These are phyloP conservation scores for Suillus hirtellus DNA, from an alignment of 768 basidiomycete genomes.

Conservation along the genomic window DNA sequence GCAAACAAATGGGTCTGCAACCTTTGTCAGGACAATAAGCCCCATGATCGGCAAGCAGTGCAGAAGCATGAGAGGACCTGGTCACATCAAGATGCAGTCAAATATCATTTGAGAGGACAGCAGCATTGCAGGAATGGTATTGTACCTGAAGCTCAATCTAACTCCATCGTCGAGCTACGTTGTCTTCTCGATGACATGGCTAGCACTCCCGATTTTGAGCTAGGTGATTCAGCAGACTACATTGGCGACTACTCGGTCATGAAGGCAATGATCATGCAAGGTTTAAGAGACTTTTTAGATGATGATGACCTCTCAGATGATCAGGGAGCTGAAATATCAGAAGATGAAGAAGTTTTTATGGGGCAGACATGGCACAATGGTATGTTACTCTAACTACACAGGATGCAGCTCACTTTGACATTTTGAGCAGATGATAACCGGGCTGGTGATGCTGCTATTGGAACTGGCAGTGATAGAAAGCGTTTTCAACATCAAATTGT, in stretches of 20 bases:
- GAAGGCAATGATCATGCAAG: background rate
- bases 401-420: too few relatives aligned
- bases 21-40: conserved; percentile 5
- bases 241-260: background rate
- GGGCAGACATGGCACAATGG: background rate
- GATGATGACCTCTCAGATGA: conserved; percentile 8
- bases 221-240: background rate
- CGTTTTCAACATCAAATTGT: too few relatives aligned
- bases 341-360: background rate
- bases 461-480: too few relatives aligned
- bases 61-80: background rate
- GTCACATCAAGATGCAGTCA: conserved; percentile 1
- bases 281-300: conserved; percentile 1
- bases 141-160: background rate
- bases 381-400: background rate
- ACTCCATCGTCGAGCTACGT: background rate
- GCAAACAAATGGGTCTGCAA: background rate
- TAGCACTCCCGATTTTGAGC: background rate
- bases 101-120: background rate
- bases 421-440: too few relatives aligned
- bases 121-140: too few relatives aligned
- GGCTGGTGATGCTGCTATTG: too few relatives aligned
- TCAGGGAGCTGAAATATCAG: conserved; percentile 1
- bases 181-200: conserved; percentile 1
- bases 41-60: background rate